Percentiles rank a stretch among this genome's conserved stretches.
phyloP scores from a whole-genome alignment of 306 rosid species.

The Vicia faba region DNA sequence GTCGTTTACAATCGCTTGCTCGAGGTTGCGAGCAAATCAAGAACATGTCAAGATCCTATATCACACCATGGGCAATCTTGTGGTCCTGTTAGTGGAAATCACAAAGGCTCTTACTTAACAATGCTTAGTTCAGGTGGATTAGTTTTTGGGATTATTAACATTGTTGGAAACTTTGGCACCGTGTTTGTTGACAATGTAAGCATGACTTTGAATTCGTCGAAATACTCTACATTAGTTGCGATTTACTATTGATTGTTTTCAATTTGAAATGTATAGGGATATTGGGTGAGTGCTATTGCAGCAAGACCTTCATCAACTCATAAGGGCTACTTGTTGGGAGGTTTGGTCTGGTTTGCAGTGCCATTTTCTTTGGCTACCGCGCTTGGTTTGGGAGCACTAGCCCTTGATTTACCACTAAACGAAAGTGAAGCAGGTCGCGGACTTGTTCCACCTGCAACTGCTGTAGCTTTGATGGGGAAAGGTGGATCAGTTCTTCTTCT shows the following conservation, averaged over 20 bases:
- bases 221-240: background rate
- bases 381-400: constrained; percentile 88
- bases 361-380: constrained; percentile 95
- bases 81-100: constrained; percentile 87
- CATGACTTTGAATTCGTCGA: background rate
- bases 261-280: constrained; percentile 63
- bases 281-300: constrained; percentile 97
- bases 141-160: constrained; percentile 83
- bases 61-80: constrained; percentile 90
- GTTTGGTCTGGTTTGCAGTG: constrained; percentile 97
- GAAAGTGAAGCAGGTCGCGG: constrained; percentile 80
- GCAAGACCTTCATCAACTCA: constrained; percentile 97
- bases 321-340: constrained; percentile 93
- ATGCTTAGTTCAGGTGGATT: constrained; percentile 95
- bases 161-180: constrained; percentile 89
- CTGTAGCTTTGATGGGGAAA: constrained; percentile 93
- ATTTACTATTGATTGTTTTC: constrained; percentile 18
- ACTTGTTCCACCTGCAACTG: constrained; percentile 94
- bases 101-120: constrained; percentile 81
- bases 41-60: constrained; percentile 70
- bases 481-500: constrained; percentile 91
- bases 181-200: constrained; percentile 95
- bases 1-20: constrained; percentile 61
- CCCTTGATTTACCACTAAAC: constrained; percentile 83
- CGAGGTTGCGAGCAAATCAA: constrained; percentile 77